Percentiles rank a stretch among this genome's conserved stretches.
These are phyloP conservation scores for Rhizopogon salebrosus DNA, from an alignment of 768 basidiomycete genomes.

Conservation along the genomic window DNA sequence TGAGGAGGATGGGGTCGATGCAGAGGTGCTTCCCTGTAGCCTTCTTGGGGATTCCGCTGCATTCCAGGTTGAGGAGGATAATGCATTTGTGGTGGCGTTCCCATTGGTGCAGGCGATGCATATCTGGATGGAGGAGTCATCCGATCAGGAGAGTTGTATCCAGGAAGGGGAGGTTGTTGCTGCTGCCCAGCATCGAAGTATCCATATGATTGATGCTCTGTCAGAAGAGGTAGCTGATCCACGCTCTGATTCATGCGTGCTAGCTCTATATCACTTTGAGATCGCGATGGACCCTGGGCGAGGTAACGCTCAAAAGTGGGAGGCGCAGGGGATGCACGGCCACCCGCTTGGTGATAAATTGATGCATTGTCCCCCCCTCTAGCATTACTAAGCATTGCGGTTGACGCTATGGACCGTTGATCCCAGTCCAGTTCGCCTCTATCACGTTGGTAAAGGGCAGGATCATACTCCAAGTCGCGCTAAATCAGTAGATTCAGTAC, in stretches of 20 bases:
- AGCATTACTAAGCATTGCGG: constrained; percentile 41
- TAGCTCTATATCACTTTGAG: constrained; percentile 46
- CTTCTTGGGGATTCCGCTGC: constrained; percentile 26
- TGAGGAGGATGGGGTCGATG: constrained; percentile 47
- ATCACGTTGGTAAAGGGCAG: constrained; percentile 71
- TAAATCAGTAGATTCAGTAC: constrained; percentile 17
- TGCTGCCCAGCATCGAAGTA: constrained; percentile 8
- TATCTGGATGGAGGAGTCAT: constrained; percentile 22
- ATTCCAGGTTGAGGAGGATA: constrained; percentile 29
- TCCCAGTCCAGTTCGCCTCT: constrained; percentile 90
- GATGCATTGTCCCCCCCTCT: constrained; percentile 29
- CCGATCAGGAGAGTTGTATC: constrained; percentile 16
- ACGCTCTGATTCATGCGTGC: constrained; percentile 43
- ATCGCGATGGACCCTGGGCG: constrained; percentile 36
- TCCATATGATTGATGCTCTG: constrained; percentile 16
- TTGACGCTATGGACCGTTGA: constrained; percentile 64
- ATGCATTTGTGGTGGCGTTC: constrained; percentile 37
- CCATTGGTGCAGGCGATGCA: constrained; percentile 27
- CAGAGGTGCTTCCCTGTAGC: constrained; percentile 53
- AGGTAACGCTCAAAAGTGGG: constrained; percentile 57
- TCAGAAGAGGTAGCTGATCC: constrained; percentile 60
- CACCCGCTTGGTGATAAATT: constrained; percentile 32
- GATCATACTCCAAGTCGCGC: constrained; percentile 79
- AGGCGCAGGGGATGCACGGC: constrained; percentile 35
- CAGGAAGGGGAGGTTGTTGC: constrained; percentile 17